These are phyloP conservation scores for Trichoderma gamsii DNA, from an alignment of 495 filamentous ascomycete genomes.

Conservation along the genomic window DNA sequence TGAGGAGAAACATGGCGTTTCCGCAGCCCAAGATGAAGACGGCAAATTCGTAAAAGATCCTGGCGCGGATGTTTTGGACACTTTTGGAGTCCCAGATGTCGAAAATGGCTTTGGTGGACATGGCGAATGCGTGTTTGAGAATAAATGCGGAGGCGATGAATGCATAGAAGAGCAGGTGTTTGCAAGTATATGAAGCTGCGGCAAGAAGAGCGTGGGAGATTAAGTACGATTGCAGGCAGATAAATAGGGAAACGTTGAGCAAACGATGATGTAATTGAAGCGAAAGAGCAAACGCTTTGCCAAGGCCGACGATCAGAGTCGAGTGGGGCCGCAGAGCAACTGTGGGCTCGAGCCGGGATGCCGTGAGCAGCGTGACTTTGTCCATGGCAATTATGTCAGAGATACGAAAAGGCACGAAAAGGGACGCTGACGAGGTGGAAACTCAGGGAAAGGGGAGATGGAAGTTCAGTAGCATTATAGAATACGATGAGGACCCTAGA, in stretches of 20 bases:
- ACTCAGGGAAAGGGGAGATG: background rate
- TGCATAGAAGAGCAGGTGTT: slow-evolving; percentile 20
- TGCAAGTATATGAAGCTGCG: slow-evolving; percentile 20
- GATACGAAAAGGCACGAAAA: background rate
- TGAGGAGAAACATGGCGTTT: slow-evolving; percentile 32
- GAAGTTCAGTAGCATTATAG: too few relatives aligned
- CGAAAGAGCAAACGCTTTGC: slow-evolving; percentile 25
- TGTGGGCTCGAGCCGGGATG: slow-evolving; percentile 27
- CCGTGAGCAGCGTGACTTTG: slow-evolving; percentile 28
- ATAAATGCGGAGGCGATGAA: background rate
- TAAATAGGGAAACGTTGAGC: slow-evolving; percentile 21
- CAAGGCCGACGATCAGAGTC: slow-evolving; percentile 22
- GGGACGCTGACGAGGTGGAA: background rate
- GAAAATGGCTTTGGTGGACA: slow-evolving; percentile 10
- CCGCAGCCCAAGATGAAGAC: slow-evolving; percentile 37
- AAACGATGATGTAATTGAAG: slow-evolving; percentile 30
- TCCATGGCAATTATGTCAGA: slow-evolving; percentile 1
- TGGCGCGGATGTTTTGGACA: slow-evolving; percentile 30
- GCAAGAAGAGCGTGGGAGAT: slow-evolving; percentile 21
- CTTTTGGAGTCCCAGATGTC: slow-evolving; percentile 30
- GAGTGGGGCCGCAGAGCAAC: slow-evolving; percentile 22
- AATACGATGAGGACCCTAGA: background rate
- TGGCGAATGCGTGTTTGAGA: background rate
- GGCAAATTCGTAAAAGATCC: slow-evolving; percentile 40
- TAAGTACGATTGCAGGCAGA: slow-evolving; percentile 25